Evolutionary conservation across 306 rosid species (phyloP), one percentile per base, ranked within the genome.

Genomic region (Glycine soja): DNA sequence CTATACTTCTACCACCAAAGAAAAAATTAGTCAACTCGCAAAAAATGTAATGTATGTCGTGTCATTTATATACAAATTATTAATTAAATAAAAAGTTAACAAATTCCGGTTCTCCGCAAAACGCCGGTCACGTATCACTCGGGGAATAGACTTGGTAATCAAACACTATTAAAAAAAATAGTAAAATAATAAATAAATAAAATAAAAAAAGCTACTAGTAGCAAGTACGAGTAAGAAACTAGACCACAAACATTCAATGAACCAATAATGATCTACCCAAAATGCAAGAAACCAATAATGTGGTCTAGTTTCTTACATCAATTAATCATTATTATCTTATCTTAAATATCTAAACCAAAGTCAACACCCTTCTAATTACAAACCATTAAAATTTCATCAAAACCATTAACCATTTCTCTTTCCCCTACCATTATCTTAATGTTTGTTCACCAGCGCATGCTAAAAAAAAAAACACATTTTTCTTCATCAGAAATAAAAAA

Each of bases 301-400:
- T n/a, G n/a, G n/a, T n/a, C n/a, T n/a, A n/a, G n/a, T n/a, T n/a
- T n/a, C n/a, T n/a, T 70, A 71, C 82, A 70, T 84, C 82, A 62
- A 12, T 53, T 84, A 80, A 76, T 84, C 79, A 84, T 84, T 76
- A 80, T 79, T 59, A 84, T 67, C 74, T 70, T 46, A 75, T 52
- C 57, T 36, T 14, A 51, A 58, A 13, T 13, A 46, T 74, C 18
- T 40, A 58, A 53, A 53, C 24, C 4, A 75, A 75, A 85, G 85
- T 85, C 85, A 85, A 72, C 65, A 72, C 80, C 71, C 57, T 45
- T 36, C 40, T 36, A 36, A 36, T 3, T 36, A 3, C 80, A 36
- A 16, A 57, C 40, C 5, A 36, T 4, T 36, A 36, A 19, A 30
- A 30, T 51, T 30, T 19, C 7, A 11, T 45, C 34, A 58, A 16